These are phyloP conservation scores for Tetrahymena borealis DNA, from an alignment of 73 alveolate species.

Conservation along the genomic window DNA sequence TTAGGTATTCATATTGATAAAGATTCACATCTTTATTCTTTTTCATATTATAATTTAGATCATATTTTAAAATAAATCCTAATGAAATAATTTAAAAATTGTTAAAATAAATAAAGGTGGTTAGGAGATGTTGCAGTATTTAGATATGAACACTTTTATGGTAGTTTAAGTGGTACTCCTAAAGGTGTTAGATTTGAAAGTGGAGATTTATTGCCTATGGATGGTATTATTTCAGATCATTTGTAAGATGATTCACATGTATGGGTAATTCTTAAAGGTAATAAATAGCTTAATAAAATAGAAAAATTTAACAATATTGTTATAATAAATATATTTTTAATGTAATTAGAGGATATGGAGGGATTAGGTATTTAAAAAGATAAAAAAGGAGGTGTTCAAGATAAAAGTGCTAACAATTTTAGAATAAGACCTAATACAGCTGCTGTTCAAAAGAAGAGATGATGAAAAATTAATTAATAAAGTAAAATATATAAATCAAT, in stretches of 20 bases:
- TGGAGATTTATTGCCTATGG: constrained; percentile 45
- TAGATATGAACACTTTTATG: constrained; percentile 35
- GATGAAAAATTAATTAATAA: neutral
- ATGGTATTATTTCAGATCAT: constrained; percentile 21
- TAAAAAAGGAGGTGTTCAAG: neutral
- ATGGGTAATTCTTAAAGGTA: constrained; percentile 49
- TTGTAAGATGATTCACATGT: constrained; percentile 41
- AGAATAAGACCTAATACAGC: neutral
- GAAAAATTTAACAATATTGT: neutral
- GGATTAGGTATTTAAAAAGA: constrained; percentile 9
- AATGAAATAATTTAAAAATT: neutral
- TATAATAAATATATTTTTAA: neutral
- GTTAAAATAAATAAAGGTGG: neutral
- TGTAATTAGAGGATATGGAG: constrained; percentile 44
- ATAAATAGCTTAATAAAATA: neutral
- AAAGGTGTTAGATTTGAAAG: constrained; percentile 52
- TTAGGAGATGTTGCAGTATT: constrained; percentile 43
- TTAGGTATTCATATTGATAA: neutral
- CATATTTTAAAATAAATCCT: too few relatives aligned
- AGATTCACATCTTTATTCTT: too few relatives aligned
- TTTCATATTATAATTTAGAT: too few relatives aligned
- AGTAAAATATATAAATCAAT: neutral
- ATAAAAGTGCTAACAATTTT: neutral
- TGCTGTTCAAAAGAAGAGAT: neutral
- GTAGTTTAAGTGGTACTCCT: constrained; percentile 11